Evolutionary conservation across 1,284 basidiomycete genomes (phyloP), one percentile per base, ranked within the genome.

Genomic region (Wolfiporia cocos): DNA sequence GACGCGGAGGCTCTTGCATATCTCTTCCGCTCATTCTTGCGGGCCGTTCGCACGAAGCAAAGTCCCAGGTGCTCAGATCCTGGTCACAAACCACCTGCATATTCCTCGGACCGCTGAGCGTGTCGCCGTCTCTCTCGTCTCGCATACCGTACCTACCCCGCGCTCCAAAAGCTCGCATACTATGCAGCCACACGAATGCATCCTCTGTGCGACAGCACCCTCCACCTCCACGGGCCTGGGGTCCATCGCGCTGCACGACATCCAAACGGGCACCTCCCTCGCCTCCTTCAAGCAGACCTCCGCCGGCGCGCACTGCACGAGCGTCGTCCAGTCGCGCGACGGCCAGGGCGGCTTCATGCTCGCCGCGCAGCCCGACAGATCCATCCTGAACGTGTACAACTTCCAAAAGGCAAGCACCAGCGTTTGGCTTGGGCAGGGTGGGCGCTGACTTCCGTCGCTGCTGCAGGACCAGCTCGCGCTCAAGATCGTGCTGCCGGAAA

Each of bases 401-500:
- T 92, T 87, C 58, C 90, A 92, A 73, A 90, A 87, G 66, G 87
- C 22, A 15, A 35, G 1, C 39, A 33, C 35, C 32, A n/a, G n/a
- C n/a, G n/a, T n/a, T n/a, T n/a, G n/a, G n/a, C n/a, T n/a, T n/a
- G n/a, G n/a, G n/a, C n/a, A n/a, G n/a, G n/a, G n/a, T n/a, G n/a
- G n/a, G 20, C 20, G n/a, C 15, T 14, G n/a, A 31, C 2, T 21
- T 15, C 14, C n/a, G 17, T 2, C 4, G 39, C 30, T 34, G 37
- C 41, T 23, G 38, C 50, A 94, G 92, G 92, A 95, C 60, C 92
- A 94, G 73, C 71, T 92, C 36, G 76, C 82, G 37, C 64, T 87
- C 39, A 92, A 93, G 61, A 77, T 95, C 34, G 85, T 97, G 14
- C 70, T 97, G 0, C 92, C 95, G 0, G 92, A 97, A 61, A 90